These are phyloP conservation scores for Arabidopsis suecica DNA, from an alignment of 345 rosid genomes.

Conservation along the genomic window DNA sequence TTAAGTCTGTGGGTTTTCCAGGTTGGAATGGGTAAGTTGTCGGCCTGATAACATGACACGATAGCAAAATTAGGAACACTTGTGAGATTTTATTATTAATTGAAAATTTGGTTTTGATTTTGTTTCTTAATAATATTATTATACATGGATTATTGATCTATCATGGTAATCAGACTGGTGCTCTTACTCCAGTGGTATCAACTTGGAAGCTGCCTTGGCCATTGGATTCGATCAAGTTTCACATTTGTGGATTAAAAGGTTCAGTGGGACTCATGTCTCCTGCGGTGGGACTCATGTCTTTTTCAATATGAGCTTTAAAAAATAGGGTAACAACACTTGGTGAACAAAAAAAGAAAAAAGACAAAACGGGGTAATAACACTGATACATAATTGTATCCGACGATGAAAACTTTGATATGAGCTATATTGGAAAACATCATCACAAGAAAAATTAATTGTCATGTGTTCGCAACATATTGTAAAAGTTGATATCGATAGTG, in stretches of 20 bases:
- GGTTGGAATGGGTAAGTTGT: constrained; percentile 41
- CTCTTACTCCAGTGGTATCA: not conserved
- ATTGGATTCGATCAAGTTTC: not conserved
- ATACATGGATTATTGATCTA: not conserved
- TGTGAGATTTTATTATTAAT: constrained; percentile 16
- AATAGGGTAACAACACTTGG: not conserved
- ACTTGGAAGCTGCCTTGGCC: not conserved
- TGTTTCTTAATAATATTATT: not conserved
- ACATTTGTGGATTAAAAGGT: not conserved
- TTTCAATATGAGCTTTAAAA: not conserved
- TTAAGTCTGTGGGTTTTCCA: constrained; percentile 31
- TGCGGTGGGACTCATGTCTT: not conserved
- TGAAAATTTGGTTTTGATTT: constrained; percentile 1
- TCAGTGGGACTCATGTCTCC: not conserved
- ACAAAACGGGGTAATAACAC: too few species aligned
- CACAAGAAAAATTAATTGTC: too few species aligned
- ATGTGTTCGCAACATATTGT: too few species aligned
- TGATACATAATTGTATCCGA: too few species aligned
- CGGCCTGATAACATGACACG: constrained; percentile 29
- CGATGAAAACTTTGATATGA: too few species aligned
- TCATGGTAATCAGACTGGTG: not conserved
- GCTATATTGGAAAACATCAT: too few species aligned
- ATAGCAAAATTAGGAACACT: constrained; percentile 23
- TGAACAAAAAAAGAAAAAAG: not conserved
- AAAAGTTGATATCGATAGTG: too few species aligned